Base-by-base conservation (phyloP, 192 early-diverging fungal species). In the Linnemannia elongata region DNA sequence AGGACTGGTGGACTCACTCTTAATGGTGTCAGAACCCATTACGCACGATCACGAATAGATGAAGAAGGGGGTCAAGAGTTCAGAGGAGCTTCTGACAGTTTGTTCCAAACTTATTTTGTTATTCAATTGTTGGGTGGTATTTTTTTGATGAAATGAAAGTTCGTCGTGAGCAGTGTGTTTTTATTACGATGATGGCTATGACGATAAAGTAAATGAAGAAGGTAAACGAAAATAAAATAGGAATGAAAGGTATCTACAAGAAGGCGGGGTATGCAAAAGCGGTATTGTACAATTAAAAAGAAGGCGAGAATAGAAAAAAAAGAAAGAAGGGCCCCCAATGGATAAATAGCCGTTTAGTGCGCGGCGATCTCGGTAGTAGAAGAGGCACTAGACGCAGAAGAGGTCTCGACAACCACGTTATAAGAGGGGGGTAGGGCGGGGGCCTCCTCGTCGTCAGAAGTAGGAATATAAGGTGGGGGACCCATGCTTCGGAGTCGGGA, bases 351-450 rank as follows among this genome's bases (percentile, higher is more conserved):
- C 8, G 55, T 15, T 66, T 66, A 66, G 60, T 66, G 60, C 9
- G 45, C 72, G 44, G 27, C 72, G 22, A 30, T 73, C 42, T 73
- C 72, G 5, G 49, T 39, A 20, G 49, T 52, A 18, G 49, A 20
- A 7, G 75, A 41, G 18, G 54, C 12, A 44, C 6, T 27, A 66
- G 75, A 10, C 1, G 57, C 13, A 76, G 39, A 13, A 7, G 55
- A 17, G 38, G 24, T 38, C 2, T 49, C 78, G n/a, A 55, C 38
- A 47, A 72, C 69, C 10, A 49, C 52, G 38, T 79, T 79, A 36
- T 79, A 79, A 4, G 78, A 79, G 6, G 78, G 78, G 7, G 78
- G 78, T 20, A 79, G 38, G 60, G 60, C 60, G 12, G 76, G 66
- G 10, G 76, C 63, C 0, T 63, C 76, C 3, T 78, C 76, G 24